Evolutionary conservation across 495 filamentous ascomycete species (phyloP), one percentile per base, ranked within the genome.

Genomic region (Bryoglossum gracile): DNA sequence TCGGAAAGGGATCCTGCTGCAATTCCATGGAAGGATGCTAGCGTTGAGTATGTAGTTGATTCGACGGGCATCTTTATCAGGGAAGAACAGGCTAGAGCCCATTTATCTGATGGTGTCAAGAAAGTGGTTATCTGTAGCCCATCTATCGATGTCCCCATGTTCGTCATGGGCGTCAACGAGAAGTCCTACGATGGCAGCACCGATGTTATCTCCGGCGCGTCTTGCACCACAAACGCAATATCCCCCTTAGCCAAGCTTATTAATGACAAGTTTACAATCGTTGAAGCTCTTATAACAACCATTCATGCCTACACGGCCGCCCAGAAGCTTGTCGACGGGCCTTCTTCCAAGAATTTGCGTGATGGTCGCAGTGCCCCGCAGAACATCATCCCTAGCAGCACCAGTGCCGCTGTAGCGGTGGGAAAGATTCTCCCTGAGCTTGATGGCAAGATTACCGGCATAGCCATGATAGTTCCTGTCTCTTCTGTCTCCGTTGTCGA

Each of bases 301-400:
- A 80, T 97, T 70, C 92, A 98, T 84, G 95, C 92, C 62, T 97
- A 96, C 86, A 98, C 92, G 59, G 92, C 92, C 61, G 97, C 92
- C 67, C 92, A 98, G 77, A 97, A 97, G 85, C 95, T 90, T 57
- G 92, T 98, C 60, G 92, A 98, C 62, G 94, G 89, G 62, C 92
- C 92, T 59, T 97, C 92, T 38, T 72, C 74, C 68, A 98, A 98
- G 87, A 94, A 98, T 80, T 98, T 92, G 92, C 83, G 92, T 72
- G 92, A 94, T 77, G 92, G 92, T 62, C 92, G 92, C 74, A 86
- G 86, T 61, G 92, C 92, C 71, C 92, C 92, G 59, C 84, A 94
- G 80, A 98, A 98, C 83, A 98, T 98, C 80, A 98, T 98, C 65
- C 92, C 92, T 68, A 87, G 81, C 81, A 95, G 88, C 80, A 98